Conservation (phyloP, 768 basidiomycete species). For the Cystofilobasidium ferigula region DNA sequence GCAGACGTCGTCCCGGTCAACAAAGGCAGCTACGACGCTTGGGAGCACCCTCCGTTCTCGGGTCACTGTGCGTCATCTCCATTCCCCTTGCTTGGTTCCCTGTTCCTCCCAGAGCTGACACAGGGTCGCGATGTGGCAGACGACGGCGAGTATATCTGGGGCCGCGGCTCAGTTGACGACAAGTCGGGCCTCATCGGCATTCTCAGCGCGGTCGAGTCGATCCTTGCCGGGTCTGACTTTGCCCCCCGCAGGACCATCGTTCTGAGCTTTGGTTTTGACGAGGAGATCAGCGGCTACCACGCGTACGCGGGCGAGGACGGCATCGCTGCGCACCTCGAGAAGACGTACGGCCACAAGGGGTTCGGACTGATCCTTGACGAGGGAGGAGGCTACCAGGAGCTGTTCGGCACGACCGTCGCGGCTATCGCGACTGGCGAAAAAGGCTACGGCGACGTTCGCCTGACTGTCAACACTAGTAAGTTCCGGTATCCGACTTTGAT, state of each 20-base stretch:
- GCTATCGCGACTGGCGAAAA: constrained; percentile 34
- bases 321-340: constrained; percentile 28
- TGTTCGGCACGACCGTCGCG: constrained; percentile 23
- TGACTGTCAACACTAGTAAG: neutral
- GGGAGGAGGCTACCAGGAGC: constrained; percentile 22
- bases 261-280: constrained; percentile 31
- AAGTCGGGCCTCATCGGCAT: constrained; percentile 36
- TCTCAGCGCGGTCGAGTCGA: constrained; percentile 33
- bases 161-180: constrained; percentile 33
- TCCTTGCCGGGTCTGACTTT: constrained; percentile 30
- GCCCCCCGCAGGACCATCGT: constrained; percentile 30
- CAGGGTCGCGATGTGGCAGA: neutral
- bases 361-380: constrained; percentile 35
- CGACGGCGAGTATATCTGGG: constrained; percentile 35
- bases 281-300: constrained; percentile 33
- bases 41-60: constrained; percentile 6
- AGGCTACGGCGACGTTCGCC: constrained; percentile 22
- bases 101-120: constrained; percentile 31
- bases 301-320: constrained; percentile 13
- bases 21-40: constrained; percentile 27
- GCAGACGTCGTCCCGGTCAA: constrained; percentile 36
- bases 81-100: constrained; percentile 63
- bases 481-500: too few relatives aligned
- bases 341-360: constrained; percentile 34
- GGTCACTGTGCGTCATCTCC: constrained; percentile 55